Percentiles rank a stretch among this genome's conserved stretches.
These are phyloP conservation scores for Ogataea methanolica DNA, from an alignment of 805 yeast species.

Conservation along the genomic window DNA sequence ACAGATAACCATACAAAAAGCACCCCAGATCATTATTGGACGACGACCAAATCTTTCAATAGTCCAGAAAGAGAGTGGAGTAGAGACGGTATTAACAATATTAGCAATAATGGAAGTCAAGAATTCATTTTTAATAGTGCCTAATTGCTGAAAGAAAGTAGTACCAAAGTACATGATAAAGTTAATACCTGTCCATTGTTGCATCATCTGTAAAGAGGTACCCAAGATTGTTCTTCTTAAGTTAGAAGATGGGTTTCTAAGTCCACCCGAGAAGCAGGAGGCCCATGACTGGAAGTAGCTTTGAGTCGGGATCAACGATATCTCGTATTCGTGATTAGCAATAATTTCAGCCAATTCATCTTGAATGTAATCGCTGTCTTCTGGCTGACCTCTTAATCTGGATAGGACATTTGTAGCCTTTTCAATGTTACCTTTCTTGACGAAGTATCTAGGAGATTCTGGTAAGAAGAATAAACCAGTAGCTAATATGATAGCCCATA, in stretches of 20 bases:
- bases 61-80: conserved; percentile 50
- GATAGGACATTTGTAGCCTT: conserved; percentile 40
- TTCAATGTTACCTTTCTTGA: conserved; percentile 34
- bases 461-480: conserved; percentile 25
- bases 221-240: conserved; percentile 41
- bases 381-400: conserved; percentile 32
- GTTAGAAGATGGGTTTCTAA: conserved; percentile 33
- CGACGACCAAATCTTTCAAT: conserved; percentile 62
- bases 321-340: conserved; percentile 45
- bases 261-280: conserved; percentile 40
- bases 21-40: conserved; percentile 43
- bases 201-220: conserved; percentile 45
- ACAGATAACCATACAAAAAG: conserved; percentile 43
- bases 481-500: conserved; percentile 15
- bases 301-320: conserved; percentile 26
- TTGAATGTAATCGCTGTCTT: conserved; percentile 9
- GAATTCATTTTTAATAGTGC: conserved; percentile 44
- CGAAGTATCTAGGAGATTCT: conserved; percentile 42
- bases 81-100: conserved; percentile 46
- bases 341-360: conserved; percentile 22
- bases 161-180: conserved; percentile 74
- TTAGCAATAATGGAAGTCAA: conserved; percentile 50
- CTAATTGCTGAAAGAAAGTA: conserved; percentile 53
- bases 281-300: conserved; percentile 34
- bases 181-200: conserved; percentile 76